These are phyloP conservation scores for Grosmannia huntii DNA, from an alignment of 2,329 filamentous ascomycete genomes.

Conservation along the genomic window DNA sequence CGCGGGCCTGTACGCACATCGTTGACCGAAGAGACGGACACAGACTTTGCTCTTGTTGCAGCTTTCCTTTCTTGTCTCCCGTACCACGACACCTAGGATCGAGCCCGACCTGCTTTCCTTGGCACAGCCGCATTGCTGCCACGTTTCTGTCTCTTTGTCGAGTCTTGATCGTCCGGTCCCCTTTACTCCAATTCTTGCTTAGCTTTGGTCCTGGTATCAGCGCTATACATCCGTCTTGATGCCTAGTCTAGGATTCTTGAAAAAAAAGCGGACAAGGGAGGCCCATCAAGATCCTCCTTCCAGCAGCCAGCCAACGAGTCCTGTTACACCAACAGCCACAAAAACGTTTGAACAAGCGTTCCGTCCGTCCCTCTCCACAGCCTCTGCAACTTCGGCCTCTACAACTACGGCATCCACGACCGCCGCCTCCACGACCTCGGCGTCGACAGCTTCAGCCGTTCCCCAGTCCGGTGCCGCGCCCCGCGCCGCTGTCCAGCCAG, in stretches of 20 bases:
- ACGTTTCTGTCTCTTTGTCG: not conserved
- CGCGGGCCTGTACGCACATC: not conserved
- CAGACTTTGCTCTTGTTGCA: not conserved
- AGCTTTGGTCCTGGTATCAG: not conserved
- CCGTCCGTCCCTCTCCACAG: constrained; percentile 18
- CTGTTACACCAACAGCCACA: constrained; percentile 44
- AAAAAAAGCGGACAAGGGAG: constrained; percentile 98
- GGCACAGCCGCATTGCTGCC: not conserved
- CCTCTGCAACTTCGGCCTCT: constrained; percentile 4
- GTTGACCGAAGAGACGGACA: not conserved
- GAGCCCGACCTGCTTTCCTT: not conserved
- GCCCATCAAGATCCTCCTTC: constrained; percentile 58
- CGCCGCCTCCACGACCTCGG: constrained; percentile 8
- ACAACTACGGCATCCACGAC: constrained; percentile 11
- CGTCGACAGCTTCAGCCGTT: constrained; percentile 13
- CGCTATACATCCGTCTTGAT: constrained; percentile 33
- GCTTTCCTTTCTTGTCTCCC: not conserved
- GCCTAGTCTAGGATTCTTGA: constrained; percentile 92
- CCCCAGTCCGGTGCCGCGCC: not conserved
- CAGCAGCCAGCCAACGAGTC: constrained; percentile 51
- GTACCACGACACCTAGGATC: not conserved
- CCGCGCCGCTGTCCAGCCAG: constrained; percentile 13
- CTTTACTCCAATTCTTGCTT: too few species aligned
- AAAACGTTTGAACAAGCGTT: constrained; percentile 35
- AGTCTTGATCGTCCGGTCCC: not conserved